Percentiles rank a stretch among this genome's conserved stretches.
Evolutionary conservation across 768 basidiomycete species (phyloP).

Genomic region (Strobilomyces confusus): DNA sequence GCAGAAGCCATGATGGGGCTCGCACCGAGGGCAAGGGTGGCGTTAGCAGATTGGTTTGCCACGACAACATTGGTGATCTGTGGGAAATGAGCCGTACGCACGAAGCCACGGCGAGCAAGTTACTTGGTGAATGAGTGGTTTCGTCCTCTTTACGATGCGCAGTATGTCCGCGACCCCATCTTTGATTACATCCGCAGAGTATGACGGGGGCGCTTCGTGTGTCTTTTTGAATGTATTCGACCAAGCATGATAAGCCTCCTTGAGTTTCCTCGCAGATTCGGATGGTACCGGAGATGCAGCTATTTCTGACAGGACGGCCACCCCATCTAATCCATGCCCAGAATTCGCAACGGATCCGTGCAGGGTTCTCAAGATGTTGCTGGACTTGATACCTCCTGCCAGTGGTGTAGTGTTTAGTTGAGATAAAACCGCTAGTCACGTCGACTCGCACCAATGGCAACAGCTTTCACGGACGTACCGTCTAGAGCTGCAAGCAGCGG

Average conservation of each 20-base stretch:
- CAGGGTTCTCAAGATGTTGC: conserved; percentile 71
- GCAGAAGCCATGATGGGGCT: conserved; percentile 95
- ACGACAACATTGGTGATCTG: conserved; percentile 91
- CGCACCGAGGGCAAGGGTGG: conserved; percentile 81
- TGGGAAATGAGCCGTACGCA: neutral
- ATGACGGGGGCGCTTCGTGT: conserved; percentile 3
- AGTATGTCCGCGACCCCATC: conserved; percentile 48
- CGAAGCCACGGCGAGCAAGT: neutral
- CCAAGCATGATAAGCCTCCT: conserved; percentile 36
- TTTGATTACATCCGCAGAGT: conserved; percentile 36
- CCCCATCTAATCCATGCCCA: conserved; percentile 63
- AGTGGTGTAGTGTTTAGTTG: neutral
- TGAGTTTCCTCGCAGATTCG: conserved; percentile 44
- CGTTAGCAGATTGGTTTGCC: conserved; percentile 84
- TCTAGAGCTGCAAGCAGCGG: conserved; percentile 60
- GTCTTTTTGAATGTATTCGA: neutral
- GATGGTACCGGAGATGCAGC: conserved; percentile 58
- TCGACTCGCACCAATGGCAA: conserved; percentile 71
- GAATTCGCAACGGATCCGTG: conserved; percentile 63
- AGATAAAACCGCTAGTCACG: neutral
- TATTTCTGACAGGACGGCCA: conserved; percentile 89
- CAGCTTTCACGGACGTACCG: conserved; percentile 61
- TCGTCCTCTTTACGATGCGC: conserved; percentile 43
- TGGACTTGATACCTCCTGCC: conserved; percentile 86
- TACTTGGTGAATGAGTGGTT: conserved; percentile 83